A percentile compares a stretch with the other conserved stretches of the same genome.
Evolutionary conservation across 176 grass and related monocot genomes (phyloP).

Genomic region (Rhynchospora tenuis): DNA sequence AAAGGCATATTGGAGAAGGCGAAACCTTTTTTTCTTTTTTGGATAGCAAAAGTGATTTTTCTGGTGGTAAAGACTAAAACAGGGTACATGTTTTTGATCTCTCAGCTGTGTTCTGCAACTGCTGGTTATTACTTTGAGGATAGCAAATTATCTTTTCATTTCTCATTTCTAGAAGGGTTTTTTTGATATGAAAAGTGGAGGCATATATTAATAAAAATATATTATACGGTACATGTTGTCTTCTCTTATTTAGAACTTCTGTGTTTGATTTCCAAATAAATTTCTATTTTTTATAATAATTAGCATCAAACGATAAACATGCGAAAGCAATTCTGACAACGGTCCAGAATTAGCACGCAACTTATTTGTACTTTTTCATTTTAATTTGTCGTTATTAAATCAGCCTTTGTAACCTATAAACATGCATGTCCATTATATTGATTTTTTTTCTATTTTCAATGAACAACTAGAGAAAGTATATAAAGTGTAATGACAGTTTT

Average conservation of each 20-base stretch:
- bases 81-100: slow-evolving; percentile 11
- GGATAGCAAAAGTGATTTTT: background rate
- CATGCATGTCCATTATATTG: too few relatives aligned
- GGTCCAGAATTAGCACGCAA: too few relatives aligned
- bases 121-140: background rate
- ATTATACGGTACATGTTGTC: background rate
- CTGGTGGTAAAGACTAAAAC: background rate
- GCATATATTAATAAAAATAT: background rate
- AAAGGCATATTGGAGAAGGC: background rate
- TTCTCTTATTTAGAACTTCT: too few relatives aligned
- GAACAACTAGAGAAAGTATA: background rate
- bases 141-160: background rate
- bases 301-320: too few relatives aligned
- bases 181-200: background rate
- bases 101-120: background rate
- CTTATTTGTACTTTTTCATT: too few relatives aligned
- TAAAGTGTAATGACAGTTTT: background rate
- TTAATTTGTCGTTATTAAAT: too few relatives aligned
- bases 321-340: too few relatives aligned
- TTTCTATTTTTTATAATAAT: too few relatives aligned
- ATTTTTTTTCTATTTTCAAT: background rate
- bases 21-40: background rate
- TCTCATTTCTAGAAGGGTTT: background rate
- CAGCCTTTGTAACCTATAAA: too few relatives aligned
- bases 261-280: too few relatives aligned